Evolutionary conservation across 495 filamentous ascomycete species (phyloP), one percentile per base, ranked within the genome.

Genomic region (Aspergillus ellipticus): DNA sequence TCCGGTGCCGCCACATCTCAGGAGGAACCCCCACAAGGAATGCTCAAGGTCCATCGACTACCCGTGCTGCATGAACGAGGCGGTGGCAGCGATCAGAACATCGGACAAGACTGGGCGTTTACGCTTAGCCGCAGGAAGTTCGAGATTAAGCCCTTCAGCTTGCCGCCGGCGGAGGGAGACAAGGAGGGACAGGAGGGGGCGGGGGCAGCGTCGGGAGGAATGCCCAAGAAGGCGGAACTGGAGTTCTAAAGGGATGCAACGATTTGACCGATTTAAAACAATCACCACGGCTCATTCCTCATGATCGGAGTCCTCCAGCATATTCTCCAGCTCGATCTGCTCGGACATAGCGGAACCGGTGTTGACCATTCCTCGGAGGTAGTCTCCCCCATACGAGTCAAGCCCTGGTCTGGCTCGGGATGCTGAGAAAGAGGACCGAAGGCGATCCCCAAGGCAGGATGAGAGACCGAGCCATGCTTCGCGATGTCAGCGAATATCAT

Each of bases 51-150:
- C 3, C 89, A 96, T 72, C 82, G 83, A 20, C 73, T 97, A 29
- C 93, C 95, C 2, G 81, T 96, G 3, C 82, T 89, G 51, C 89
- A 91, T 41, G 94, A 96, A 70, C 91, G 87, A 58, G 93, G 94
- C 7, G 90, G 90, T 6, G 87, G 89, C 11, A 87, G 82, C 15
- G 87, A 84, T 57, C 76, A 74, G 41, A 80, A 81, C 45, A 78
- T 86, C 50, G 85, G 89, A 9, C 88, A 94, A 64, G 90, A 97
- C 66, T 79, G 96, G 70, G 90, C 90, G 15, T 98, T 98, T 70
- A 92, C 82, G 42, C 71, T 97, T 29, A 96, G 90, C 65, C 80
- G 89, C 60, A 85, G 86, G 56, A 90, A 82, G 63, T 85, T 98
- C 62, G 82, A 87, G 57, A 92, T 98, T 57, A 90, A 86, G 70